phyloP scores from a whole-genome alignment of 495 filamentous ascomycete species.

The Schizothecium vesticola region DNA sequence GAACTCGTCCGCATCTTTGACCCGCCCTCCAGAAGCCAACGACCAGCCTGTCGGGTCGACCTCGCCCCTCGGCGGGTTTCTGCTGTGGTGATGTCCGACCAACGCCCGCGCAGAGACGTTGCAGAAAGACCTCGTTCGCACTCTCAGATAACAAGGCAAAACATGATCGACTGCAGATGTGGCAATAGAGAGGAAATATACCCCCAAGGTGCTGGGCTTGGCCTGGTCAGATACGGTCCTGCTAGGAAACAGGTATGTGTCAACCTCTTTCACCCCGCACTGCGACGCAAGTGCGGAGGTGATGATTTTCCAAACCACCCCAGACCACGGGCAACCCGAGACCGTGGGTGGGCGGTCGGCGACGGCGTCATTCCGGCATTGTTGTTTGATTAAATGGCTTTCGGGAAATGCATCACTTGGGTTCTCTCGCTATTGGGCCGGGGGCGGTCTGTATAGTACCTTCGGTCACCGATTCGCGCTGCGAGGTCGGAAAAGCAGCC shows the following conservation, averaged over 20 bases:
- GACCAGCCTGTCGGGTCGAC: slow-evolving; percentile 31
- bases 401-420: not conserved
- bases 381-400: slow-evolving; percentile 4
- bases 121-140: not conserved
- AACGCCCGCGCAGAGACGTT: not conserved
- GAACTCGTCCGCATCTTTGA: not conserved
- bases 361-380: slow-evolving; percentile 8
- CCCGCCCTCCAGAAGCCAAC: not conserved
- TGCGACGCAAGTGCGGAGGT: not conserved
- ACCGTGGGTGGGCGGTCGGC: not conserved
- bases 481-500: not conserved
- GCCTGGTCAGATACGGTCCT: not conserved
- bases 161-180: not conserved
- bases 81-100: not conserved
- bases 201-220: not conserved
- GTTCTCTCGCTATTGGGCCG: not conserved
- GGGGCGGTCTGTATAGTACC: not conserved
- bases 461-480: not conserved
- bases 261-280: not conserved
- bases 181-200: not conserved
- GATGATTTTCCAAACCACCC: not conserved
- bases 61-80: slow-evolving; percentile 1
- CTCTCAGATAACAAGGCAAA: not conserved
- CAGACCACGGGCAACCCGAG: not conserved
- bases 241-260: not conserved